Base-by-base conservation (phyloP, 257 asterid species). In the Orobanche coerulescens region DNA sequence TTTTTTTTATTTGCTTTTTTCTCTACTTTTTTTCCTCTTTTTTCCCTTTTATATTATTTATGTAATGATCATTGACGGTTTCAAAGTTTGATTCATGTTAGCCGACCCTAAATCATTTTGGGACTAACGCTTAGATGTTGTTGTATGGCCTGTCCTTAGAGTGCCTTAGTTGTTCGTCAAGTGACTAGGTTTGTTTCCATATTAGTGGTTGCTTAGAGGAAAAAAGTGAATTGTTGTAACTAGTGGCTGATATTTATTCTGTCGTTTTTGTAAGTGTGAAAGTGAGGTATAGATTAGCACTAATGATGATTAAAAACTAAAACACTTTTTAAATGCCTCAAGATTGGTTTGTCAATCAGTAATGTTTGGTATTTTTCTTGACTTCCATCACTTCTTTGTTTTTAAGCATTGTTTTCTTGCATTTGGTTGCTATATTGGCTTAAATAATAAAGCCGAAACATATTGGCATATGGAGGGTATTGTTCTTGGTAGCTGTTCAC, bases 301-400 rank as follows among this genome's bases (percentile, higher is more conserved):
- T 71, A 24, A 30, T 42, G 26, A 13, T 20, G 30, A 22, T 26
- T 23, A 15, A 43, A n/a, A 19, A 19, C 34, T 19, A 40, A 40
- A 14, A 54, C 62, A 42, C 9, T 0, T 40, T 49, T 37, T n/a
- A 48, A 33, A 46, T 42, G 36, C 58, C 61, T 44, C 28, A 56
- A 43, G 62, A 43, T 66, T 61, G 56, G 58, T 25, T 43, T 12
- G 5, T 26, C 54, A 42, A 34, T 30, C 54, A 50, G 58, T 58
- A 19, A 72, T 6, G 20, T 31, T 65, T 23, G 14, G 15, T 26
- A 18, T 42, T 50, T 8, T 22, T 12, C 18, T 50, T 24, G 13
- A 16, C 40, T 4, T 18, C 20, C 7, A 20, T 64, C 33, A 54
- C 20, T 40, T 58, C 6, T 42, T 23, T 23, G 42, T 40, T 53